These are phyloP conservation scores for Trametopsis cervina DNA, from an alignment of 768 basidiomycete species.

Conservation along the genomic window DNA sequence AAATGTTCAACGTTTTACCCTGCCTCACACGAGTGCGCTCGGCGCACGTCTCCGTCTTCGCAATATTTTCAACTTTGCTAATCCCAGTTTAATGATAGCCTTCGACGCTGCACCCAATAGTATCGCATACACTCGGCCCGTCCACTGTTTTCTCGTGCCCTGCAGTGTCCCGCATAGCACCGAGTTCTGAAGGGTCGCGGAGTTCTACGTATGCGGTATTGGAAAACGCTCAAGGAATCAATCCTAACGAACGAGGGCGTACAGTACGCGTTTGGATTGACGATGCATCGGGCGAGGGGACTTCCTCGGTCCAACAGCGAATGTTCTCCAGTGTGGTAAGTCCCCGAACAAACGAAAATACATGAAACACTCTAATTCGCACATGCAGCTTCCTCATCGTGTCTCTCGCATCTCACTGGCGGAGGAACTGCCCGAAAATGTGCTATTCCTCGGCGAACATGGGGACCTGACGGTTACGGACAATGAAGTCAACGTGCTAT, in stretches of 20 bases:
- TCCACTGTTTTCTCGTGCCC: constrained; percentile 55
- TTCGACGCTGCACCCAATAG: constrained; percentile 54
- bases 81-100: constrained; percentile 32
- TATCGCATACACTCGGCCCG: constrained; percentile 67
- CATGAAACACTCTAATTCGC: no score
- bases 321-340: constrained; percentile 41
- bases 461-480: constrained; percentile 29
- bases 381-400: constrained; percentile 38
- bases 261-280: constrained; percentile 62
- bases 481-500: constrained; percentile 22
- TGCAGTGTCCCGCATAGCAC: constrained; percentile 36
- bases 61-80: constrained; percentile 1
- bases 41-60: neutral
- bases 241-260: constrained; percentile 34
- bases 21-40: no score
- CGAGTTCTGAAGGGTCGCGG: constrained; percentile 26
- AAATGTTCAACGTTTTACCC: neutral
- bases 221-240: constrained; percentile 38
- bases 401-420: constrained; percentile 33
- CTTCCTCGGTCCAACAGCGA: constrained; percentile 26
- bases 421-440: constrained; percentile 18
- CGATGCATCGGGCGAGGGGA: constrained; percentile 24
- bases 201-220: constrained; percentile 54
- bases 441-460: constrained; percentile 28
- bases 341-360: no score